Percentiles rank a stretch among this genome's conserved stretches.
Conservation (phyloP, 768 basidiomycete species). For the Boletus pseudopeckii region DNA sequence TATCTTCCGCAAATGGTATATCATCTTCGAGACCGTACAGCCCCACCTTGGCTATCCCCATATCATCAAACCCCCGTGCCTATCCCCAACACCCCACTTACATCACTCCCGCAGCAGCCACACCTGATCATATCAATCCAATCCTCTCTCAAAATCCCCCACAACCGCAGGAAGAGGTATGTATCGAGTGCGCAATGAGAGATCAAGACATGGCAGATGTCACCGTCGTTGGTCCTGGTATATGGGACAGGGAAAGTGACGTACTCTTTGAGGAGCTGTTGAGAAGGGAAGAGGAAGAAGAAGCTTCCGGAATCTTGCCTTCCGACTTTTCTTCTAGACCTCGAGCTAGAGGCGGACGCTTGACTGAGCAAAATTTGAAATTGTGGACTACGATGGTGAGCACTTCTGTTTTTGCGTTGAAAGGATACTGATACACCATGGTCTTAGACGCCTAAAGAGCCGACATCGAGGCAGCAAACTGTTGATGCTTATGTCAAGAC, state of each 20-base stretch:
- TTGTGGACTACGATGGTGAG: conserved; percentile 77
- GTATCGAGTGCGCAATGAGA: conserved; percentile 97
- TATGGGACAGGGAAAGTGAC: conserved; percentile 93
- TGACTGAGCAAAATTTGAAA: conserved; percentile 77
- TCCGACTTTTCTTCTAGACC: conserved; percentile 57
- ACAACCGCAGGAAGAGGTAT: conserved; percentile 72
- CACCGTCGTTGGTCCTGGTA: conserved; percentile 76
- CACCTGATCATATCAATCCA: conserved; percentile 57
- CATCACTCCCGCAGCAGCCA: conserved; percentile 51
- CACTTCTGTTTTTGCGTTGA: conserved; percentile 13
- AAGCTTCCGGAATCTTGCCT: conserved; percentile 43
- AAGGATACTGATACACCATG: conserved; percentile 7
- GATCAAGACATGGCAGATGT: conserved; percentile 98
- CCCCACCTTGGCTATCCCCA: conserved; percentile 41
- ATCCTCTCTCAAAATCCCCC: conserved; percentile 56
- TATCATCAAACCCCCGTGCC: conserved; percentile 64
- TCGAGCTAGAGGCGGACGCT: conserved; percentile 58
- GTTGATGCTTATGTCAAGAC: conserved; percentile 78
- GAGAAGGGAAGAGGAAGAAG: conserved; percentile 68
- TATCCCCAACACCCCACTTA: conserved; percentile 76
- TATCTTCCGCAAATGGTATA: conserved; percentile 52
- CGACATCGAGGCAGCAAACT: conserved; percentile 78
- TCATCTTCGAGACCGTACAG: conserved; percentile 55
- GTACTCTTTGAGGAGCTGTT: conserved; percentile 73
- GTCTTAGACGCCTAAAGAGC: conserved; percentile 83